Evolutionary conservation across 306 rosid species (phyloP), one percentile per base, ranked within the genome.

Genomic region (Cicer judaicum): DNA sequence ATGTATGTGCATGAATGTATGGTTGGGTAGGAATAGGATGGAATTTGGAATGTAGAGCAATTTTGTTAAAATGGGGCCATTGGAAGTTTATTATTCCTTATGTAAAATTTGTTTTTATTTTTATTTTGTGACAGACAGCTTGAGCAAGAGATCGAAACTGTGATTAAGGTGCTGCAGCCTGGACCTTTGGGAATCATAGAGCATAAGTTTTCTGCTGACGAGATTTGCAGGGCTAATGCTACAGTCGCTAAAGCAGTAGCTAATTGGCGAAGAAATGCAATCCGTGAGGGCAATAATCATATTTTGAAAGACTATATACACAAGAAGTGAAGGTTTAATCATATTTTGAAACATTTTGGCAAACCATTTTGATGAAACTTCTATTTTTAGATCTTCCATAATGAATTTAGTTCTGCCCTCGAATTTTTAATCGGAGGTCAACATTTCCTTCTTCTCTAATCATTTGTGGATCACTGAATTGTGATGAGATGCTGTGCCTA

Each of bases 101-200:
- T 57, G 61, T 60, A 29, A 48, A 43, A 44, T 41, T 74, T 49
- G 54, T 57, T 68, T 80, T 14, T 71, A 53, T 21, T 21, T 21
- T 21, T 21, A 21, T 24, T 44, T 40, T 74, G 52, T 34, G 16
- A 29, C 82, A 93, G 98, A 76, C 85, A 87, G 74, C 76, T 89
- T 76, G 98, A 94, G 77, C 91, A 82, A 78, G 98, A 94, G 80
- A 80, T 91, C 84, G 98, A 91, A 80, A 90, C 93, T 75, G 98
- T 91, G 75, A 57, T 90, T 24, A 87, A 88, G 76, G 96, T 90
- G 59, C 55, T 94, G 88, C 96, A 94, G 84, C 99, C 97, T 56
- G 97, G 99, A 81, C 97, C 98, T 14, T 68, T 95, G 74, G 99
- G 99, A 72, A 88, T 92, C 77, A 65, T 81, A 49, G 96, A 92